phyloP scores from a whole-genome alignment of 1,139 yeast species.

The Suhomyces maxii region DNA sequence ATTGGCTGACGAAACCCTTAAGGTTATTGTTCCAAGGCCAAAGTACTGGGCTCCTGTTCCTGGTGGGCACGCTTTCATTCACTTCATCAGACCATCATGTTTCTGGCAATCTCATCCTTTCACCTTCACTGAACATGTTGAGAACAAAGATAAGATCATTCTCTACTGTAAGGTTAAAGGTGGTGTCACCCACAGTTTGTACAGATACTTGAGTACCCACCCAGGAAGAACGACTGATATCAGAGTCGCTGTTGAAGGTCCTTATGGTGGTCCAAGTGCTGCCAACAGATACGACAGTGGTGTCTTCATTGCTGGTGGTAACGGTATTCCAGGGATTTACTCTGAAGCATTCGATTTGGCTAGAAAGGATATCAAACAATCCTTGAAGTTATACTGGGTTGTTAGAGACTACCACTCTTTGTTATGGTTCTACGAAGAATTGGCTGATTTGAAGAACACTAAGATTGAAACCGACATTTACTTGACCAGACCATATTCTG shows the following conservation, averaged over 20 bases:
- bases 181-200: constrained; percentile 35
- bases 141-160: constrained; percentile 25
- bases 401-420: constrained; percentile 45
- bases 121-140: constrained; percentile 22
- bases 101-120: constrained; percentile 49
- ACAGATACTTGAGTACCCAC: constrained; percentile 21
- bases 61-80: constrained; percentile 54
- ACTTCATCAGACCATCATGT: constrained; percentile 34
- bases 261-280: constrained; percentile 43
- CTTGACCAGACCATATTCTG: constrained; percentile 40
- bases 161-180: constrained; percentile 37
- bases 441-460: constrained; percentile 32
- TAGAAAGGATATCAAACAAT: constrained; percentile 17
- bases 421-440: constrained; percentile 53
- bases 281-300: constrained; percentile 36
- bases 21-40: constrained; percentile 42
- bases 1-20: constrained; percentile 40
- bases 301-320: constrained; percentile 47
- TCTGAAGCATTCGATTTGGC: constrained; percentile 36
- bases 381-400: constrained; percentile 51
- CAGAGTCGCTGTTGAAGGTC: constrained; percentile 46
- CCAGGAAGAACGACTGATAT: constrained; percentile 27
- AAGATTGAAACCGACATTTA: constrained; percentile 38
- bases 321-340: constrained; percentile 50
- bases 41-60: constrained; percentile 42